Evolutionary conservation across 164 flowering plant species (phyloP).

Genomic region (Pachysandra terminalis): DNA sequence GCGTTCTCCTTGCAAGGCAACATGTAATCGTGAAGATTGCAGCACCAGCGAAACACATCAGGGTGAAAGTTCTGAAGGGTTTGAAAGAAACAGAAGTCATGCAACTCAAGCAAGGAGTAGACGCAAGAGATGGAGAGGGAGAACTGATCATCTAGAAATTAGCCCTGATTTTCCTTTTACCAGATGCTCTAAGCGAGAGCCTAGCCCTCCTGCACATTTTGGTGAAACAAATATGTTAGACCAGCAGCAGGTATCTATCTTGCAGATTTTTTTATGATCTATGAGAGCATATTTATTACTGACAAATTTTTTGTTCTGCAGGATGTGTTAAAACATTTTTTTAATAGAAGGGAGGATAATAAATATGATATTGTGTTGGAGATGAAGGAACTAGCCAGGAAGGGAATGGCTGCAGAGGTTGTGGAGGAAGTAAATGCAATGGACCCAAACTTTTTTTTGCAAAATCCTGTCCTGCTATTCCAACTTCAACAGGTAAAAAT

Average conservation of each 20-base stretch:
- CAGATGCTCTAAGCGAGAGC: conserved; percentile 34
- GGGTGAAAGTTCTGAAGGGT: conserved; percentile 27
- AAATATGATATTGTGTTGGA: conserved; percentile 72
- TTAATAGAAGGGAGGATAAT: conserved; percentile 29
- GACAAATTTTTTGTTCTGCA: conserved; percentile 22
- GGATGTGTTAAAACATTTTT: conserved; percentile 29
- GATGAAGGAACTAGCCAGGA: conserved; percentile 71
- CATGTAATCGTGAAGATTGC: conserved; percentile 55
- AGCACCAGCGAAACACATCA: conserved; percentile 71
- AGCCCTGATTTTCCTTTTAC: conserved; percentile 22
- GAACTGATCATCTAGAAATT: conserved; percentile 44
- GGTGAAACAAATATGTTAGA: conserved; percentile 15
- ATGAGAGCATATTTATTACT: neutral
- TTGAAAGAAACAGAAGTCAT: conserved; percentile 46
- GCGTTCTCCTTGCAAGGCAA: conserved; percentile 47
- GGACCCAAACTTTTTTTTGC: conserved; percentile 72
- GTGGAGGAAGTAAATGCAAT: conserved; percentile 75
- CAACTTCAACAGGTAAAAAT: conserved; percentile 80
- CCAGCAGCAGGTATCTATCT: conserved; percentile 32
- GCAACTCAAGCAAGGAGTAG: conserved; percentile 57
- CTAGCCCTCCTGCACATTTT: conserved; percentile 7
- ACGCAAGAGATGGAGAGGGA: conserved; percentile 93
- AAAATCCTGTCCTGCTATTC: conserved; percentile 69
- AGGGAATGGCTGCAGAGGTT: conserved; percentile 89
- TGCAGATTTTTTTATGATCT: neutral